Evolutionary conservation across 805 yeast genomes (phyloP).

Genomic region (Candida dajiaensis): DNA sequence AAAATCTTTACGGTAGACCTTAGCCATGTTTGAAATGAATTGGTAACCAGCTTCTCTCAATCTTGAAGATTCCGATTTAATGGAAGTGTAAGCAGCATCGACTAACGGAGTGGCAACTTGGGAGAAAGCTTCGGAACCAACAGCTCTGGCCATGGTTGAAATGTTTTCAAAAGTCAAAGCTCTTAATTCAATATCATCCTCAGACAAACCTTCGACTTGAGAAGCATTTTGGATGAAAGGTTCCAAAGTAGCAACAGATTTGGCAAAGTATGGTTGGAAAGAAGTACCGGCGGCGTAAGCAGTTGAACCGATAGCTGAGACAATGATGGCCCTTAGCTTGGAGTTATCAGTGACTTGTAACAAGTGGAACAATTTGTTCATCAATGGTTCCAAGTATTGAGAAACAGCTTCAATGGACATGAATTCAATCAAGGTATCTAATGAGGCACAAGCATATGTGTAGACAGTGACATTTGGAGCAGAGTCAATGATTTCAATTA

Average conservation of each 20-base stretch:
- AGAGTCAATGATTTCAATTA: constrained; percentile 79
- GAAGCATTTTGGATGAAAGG: constrained; percentile 71
- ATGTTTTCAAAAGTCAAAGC: constrained; percentile 91
- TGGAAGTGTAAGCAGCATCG: constrained; percentile 77
- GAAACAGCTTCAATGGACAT: constrained; percentile 83
- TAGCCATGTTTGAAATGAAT: constrained; percentile 88
- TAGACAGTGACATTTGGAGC: constrained; percentile 80
- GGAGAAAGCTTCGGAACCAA: constrained; percentile 84
- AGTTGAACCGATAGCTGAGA: constrained; percentile 94
- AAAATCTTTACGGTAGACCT: constrained; percentile 88
- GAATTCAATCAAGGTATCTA: constrained; percentile 89
- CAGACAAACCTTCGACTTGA: constrained; percentile 69
- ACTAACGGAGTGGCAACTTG: constrained; percentile 84
- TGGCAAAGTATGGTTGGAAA: constrained; percentile 79
- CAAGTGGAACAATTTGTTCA: constrained; percentile 84
- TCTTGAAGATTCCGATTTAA: constrained; percentile 73
- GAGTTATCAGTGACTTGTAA: constrained; percentile 72
- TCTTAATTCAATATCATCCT: constrained; percentile 85
- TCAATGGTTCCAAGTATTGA: constrained; percentile 78
- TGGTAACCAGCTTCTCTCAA: constrained; percentile 94
- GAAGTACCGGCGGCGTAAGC: constrained; percentile 92
- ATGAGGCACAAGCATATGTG: constrained; percentile 84
- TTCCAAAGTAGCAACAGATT: constrained; percentile 74
- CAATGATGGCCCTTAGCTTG: constrained; percentile 66
- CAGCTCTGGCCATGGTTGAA: constrained; percentile 94